Evolutionary conservation across 2,329 filamentous ascomycete species (phyloP), one percentile per base, ranked within the genome.

Genomic region (Colletotrichum caudatum): DNA sequence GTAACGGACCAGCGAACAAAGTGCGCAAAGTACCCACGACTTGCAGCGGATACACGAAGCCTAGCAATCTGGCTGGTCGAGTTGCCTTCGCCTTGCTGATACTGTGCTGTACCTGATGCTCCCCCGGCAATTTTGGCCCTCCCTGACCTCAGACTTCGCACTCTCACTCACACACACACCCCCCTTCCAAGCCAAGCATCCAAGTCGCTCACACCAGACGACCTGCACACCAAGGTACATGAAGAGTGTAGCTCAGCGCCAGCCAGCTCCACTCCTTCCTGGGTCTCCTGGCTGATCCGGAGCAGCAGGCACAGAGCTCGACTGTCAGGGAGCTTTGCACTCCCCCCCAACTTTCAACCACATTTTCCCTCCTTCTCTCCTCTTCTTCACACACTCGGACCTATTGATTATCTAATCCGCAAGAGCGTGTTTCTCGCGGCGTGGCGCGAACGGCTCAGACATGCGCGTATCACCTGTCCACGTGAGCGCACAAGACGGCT

Each of bases 261-360:
- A 64, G 66, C 57, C 46, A 69, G 69, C 69, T 69, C 69, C 69
- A 72, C 69, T 69, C 66, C 66, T 29, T 70, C 62, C 61, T 64
- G 66, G 66, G 44, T 46, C 44, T 68, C 58, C 69, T 69, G 66
- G 69, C 69, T 72, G 69, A 72, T 72, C 69, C 59, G 48, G 66
- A 37, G 59, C 65, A 51, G 33, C 53, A 71, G 48, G 50, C 58
- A 54, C 59, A 60, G 69, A 64, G 59, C 69, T 64, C 35, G 60
- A 72, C 65, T 69, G 69, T 76, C 75, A 75, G 76, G 77, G 79
- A 80, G 79, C 79, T 73, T 58, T 66, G 67, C 75, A 73, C 78
- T 76, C 78, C 78, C 78, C 78, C 74, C 71, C 71, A 74, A 67
- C 71, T 75, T 75, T 58, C 44, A 70, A 58, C 70, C 75, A 77